Base-by-base conservation (phyloP, 2,329 filamentous ascomycete species). In the Fusarium chlamydosporum region DNA sequence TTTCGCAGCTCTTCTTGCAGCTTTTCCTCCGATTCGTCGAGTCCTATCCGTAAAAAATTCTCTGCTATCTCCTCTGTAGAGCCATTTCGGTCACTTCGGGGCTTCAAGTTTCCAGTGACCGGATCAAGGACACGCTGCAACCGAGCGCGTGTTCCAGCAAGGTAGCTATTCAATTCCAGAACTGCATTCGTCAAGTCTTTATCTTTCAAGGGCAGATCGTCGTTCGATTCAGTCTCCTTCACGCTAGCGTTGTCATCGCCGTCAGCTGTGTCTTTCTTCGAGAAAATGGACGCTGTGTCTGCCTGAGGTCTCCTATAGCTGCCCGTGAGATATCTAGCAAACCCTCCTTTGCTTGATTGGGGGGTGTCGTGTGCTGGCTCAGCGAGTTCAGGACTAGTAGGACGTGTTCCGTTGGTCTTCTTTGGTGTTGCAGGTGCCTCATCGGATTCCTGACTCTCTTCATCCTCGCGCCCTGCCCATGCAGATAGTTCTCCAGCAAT, bases 181-280 rank as follows among this genome's bases (percentile, higher is more conserved):
- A 96, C 92, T 0, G 96, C 94, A 48, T 89, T 86, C 71, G 88
- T 91, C 35, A 99, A 85, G 71, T 97, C 93, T 74, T 95, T 95
- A 15, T 93, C 94, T 76, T 94, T 89, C 35, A 91, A 80, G 0
- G 83, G 82, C 33, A 82, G 84, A 33, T 91, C 86, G 3, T 85
- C 82, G 3, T 73, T 57, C 11, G 71, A 64, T 3, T 78, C 56
- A 38, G 82, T 79, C 57, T 85, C 85, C 57, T 81, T 79, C 61
- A 86, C 79, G 61, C 84, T 89, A 4, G 83, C 83, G 4, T 83
- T 81, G 41, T 92, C 90, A 33, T 86, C 85, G 2, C 80, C 77
- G 13, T 88, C 86, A 8, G 72, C 64, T 16, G 83, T 81, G 3
- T 82, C 84, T 55, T 83, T 85, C 74, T 82, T 86, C 3, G 91